phyloP scores from a whole-genome alignment of 2,329 filamentous ascomycete genomes.

The Colletotrichum brevisporum region DNA sequence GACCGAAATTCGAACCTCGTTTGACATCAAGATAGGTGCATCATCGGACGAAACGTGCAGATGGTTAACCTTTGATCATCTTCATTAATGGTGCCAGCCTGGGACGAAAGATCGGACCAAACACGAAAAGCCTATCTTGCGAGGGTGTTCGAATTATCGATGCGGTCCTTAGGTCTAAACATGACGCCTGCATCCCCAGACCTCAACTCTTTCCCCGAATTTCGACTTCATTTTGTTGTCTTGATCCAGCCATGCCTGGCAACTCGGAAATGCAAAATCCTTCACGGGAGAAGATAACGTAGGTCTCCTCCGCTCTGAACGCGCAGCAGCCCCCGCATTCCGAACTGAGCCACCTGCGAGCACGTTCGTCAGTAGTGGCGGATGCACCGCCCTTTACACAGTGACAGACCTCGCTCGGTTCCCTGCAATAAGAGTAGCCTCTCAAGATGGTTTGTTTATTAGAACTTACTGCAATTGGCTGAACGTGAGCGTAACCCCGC shows the following conservation, averaged over 20 bases:
- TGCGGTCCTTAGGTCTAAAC: too few species aligned
- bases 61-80: too few species aligned
- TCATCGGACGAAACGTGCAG: too few species aligned
- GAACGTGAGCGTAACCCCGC: background rate
- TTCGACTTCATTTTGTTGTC: background rate
- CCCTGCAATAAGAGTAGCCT: background rate
- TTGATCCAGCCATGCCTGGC: background rate
- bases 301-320: constrained; percentile 1
- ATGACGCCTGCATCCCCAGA: too few species aligned
- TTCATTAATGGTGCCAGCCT: too few species aligned
- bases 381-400: background rate
- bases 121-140: too few species aligned
- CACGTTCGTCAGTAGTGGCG: constrained; percentile 1
- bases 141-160: too few species aligned
- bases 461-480: background rate
- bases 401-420: constrained; percentile 15
- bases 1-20: too few species aligned
- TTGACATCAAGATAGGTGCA: too few species aligned
- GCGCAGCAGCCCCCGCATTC: constrained; percentile 21
- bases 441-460: background rate
- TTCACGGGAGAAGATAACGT: too few species aligned
- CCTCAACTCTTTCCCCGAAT: too few species aligned
- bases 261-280: background rate
- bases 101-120: too few species aligned
- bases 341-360: constrained; percentile 10